Evolutionary conservation across 495 filamentous ascomycete species (phyloP).

Genomic region (Tuber melanosporum): DNA sequence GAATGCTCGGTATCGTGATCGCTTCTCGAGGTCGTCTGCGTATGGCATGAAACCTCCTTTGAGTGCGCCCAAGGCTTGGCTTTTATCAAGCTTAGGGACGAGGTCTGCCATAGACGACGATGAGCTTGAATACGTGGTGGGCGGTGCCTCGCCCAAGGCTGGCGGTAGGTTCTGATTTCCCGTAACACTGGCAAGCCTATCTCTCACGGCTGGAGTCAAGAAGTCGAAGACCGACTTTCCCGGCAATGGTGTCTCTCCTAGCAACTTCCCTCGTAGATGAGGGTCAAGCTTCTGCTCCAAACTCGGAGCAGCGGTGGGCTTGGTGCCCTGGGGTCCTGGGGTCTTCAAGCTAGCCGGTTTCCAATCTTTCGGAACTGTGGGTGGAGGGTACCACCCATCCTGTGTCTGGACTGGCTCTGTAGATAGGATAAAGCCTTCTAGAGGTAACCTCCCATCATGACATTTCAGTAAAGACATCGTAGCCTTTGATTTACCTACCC

Average conservation of each 20-base stretch:
- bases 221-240: constrained; percentile 96
- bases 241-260: constrained; percentile 76
- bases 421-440: constrained; percentile 79
- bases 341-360: constrained; percentile 50
- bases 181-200: constrained; percentile 66
- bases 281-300: constrained; percentile 62
- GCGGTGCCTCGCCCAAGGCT: constrained; percentile 58
- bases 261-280: constrained; percentile 66
- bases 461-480: constrained; percentile 64
- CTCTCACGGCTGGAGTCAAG: constrained; percentile 72
- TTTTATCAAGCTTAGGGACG: constrained; percentile 68
- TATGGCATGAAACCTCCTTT: constrained; percentile 80
- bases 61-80: constrained; percentile 67
- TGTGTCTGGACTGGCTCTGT: constrained; percentile 49
- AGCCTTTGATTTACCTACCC: constrained; percentile 53
- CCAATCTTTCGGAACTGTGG: constrained; percentile 71
- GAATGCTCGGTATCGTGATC: constrained; percentile 68
- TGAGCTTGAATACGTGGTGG: constrained; percentile 17
- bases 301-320: constrained; percentile 60
- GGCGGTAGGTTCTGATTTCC: constrained; percentile 71
- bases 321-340: not conserved
- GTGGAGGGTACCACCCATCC: constrained; percentile 64
- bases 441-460: constrained; percentile 77
- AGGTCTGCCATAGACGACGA: constrained; percentile 43
- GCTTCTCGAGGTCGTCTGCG: constrained; percentile 70